Base-by-base conservation (phyloP, 2,329 filamentous ascomycete genomes). In the Capronia americana region DNA sequence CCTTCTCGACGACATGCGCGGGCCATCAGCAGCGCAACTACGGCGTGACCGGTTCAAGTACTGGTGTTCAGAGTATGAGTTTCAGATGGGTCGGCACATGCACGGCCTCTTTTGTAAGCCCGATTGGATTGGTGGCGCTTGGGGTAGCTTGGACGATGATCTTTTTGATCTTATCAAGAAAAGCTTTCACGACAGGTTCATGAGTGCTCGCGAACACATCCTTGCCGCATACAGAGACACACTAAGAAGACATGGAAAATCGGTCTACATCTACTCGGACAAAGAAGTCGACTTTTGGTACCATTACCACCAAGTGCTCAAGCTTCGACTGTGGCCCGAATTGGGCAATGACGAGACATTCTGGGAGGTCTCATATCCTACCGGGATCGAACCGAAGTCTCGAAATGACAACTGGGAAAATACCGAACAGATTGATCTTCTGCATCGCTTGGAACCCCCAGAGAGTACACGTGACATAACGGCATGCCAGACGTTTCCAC, bases 351-450 rank as follows among this genome's bases (percentile, higher is more conserved):
- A 41, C 11, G 51, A 57, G 12, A 63, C 64, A n/a, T 66, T 66
- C 30, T 66, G 58, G 64, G 59, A 66, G 54, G 30, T 26, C 1
- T 59, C 28, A 34, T 66, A 66, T 55, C 64, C 64, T 8, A 7
- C 10, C 12, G 64, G 64, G 10, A 66, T 66, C 30, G 34, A 57
- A n/a, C 59, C 53, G 7, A 57, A 66, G 23, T 66, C 54, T 38
- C 41, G 30, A 10, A 66, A 66, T 24, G 53, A 66, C n/a, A 28
- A 53, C 38, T 62, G 64, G 64, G 28, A 30, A 30, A 30, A 30
- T 8, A 30, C 28, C 28, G 28, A 30, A 30, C 28, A 30, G 28
- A 30, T 4, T 7, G 28, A 30, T 30, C 28, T 30, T 30, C 28
- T 30, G 28, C 28, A 30, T 30, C 28, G 28, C 28, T 30, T 30